Evolutionary conservation across 2,329 filamentous ascomycete genomes (phyloP), one percentile per base, ranked within the genome.

Genomic region (Cercospora zeina): DNA sequence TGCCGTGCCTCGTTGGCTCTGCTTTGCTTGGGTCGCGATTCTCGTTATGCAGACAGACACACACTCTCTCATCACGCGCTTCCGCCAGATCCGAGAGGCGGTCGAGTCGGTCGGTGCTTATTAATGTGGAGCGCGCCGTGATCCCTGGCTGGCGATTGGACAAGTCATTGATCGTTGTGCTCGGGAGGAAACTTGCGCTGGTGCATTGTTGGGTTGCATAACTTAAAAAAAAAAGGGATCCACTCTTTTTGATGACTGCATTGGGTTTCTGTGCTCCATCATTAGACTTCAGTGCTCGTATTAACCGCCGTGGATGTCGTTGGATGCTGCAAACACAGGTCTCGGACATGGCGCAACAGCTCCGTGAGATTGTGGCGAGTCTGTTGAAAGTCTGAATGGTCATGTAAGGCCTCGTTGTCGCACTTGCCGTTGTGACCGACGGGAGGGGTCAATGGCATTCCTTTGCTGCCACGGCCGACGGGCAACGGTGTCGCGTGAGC

Each of bases 41-140:
- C 27, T 33, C 49, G 30, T 53, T 31, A 53, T 53, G 49, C 30
- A 53, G 9, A 34, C n/a, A 30, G 47, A 30, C 30, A 33, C 19
- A 19, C 34, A 54, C 30, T 21, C n/a, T 33, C 54, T 57, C 36
- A 31, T 47, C 24, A 37, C 54, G 54, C 27, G 27, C 37, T 45
- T 57, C 54, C 54, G 54, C 39, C 21, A 47, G 54, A 45, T 57
- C 54, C 54, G 54, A 47, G 30, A 11, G n/a, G 54, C 27, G 27
- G 37, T 19, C 36, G 36, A 57, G 53, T n/a, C 49, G 27, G 49
- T 51, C 49, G 49, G 49, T 34, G 49, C 49, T n/a, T 33, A 16
- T n/a, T n/a, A n/a, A n/a, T n/a, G n/a, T n/a, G n/a, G 14, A 51
- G 27, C 19, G 49, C 31, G 49, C 49, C 49, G 49, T 14, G 27